Base-by-base conservation (phyloP, 352 stramenopile genomes). In the Phytophthora cactorum region DNA sequence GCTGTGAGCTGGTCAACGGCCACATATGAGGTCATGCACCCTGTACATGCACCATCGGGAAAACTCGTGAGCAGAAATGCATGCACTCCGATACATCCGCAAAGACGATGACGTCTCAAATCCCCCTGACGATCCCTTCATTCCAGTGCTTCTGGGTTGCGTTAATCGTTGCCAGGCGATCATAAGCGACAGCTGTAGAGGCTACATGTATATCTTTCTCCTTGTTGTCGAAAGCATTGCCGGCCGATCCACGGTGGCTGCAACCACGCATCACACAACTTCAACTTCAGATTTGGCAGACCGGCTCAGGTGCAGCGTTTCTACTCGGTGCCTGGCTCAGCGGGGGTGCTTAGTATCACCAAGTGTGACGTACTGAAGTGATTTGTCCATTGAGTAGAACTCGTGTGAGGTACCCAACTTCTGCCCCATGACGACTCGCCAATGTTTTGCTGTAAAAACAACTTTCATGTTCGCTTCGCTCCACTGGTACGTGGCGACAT, bases 181-280 rank as follows among this genome's bases (percentile, higher is more conserved):
- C 14, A 31, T 45, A 43, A 62, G 3, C 3, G 38, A 45, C 7
- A 45, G 32, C 10, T 5, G 17, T 22, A 22, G 0, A 22, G 0
- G 17, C 17, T 22, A 22, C 17, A 22, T 22, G 17, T 43, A 15
- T n/a, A 43, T 43, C 36, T 43, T n/a, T 43, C n/a, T 22, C 17
- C 17, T 22, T 22, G 17, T 22, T 22, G 17, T 22, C 17, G 17
- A 22, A 22, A 31, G 36, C 32, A 41, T 14, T 45, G 50, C 29
- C 17, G 2, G 27, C 7, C 17, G 12, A 15, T 45, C 32, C 45
- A 32, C 38, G 17, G 15, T 6, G 14, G 38, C 56, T 63, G 56
- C 56, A 63, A 61, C 41, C 51, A 55, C 43, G 57, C 51, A 68
- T 62, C 43, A 54, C 27, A 1, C 41, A 41, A 49, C 34, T 55